A percentile compares a stretch with the other conserved stretches of the same genome.
phyloP scores from a whole-genome alignment of 1,139 yeast genomes.

The Meyerozyma sp. region DNA sequence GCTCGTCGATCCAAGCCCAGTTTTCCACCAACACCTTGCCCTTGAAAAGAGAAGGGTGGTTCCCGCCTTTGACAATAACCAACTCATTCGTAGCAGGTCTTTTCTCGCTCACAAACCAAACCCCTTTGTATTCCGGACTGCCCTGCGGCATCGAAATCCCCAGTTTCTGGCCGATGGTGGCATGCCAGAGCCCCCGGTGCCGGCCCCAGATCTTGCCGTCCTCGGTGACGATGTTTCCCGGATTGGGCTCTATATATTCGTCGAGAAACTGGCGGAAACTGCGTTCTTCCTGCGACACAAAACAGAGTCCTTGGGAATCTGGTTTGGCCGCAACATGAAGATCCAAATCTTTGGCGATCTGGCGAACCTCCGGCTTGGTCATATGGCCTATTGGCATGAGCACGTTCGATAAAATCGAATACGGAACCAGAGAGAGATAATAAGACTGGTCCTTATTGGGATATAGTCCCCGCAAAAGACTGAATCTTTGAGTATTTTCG shows the following conservation, averaged over 20 bases:
- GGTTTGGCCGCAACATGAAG: slow-evolving; percentile 72
- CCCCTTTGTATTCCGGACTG: slow-evolving; percentile 65
- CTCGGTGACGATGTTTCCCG: slow-evolving; percentile 72
- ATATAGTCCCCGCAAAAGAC: slow-evolving; percentile 57
- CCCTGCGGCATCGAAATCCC: slow-evolving; percentile 86
- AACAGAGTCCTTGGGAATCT: slow-evolving; percentile 93
- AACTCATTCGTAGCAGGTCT: slow-evolving; percentile 58
- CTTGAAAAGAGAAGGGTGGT: slow-evolving; percentile 54
- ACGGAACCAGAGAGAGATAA: slow-evolving; percentile 67
- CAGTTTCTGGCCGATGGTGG: slow-evolving; percentile 84
- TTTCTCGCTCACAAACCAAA: slow-evolving; percentile 85
- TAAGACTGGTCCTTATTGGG: slow-evolving; percentile 83
- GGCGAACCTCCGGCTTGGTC: slow-evolving; percentile 69
- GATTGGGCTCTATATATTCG: slow-evolving; percentile 66
- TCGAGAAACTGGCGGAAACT: slow-evolving; percentile 70
- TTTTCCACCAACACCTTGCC: slow-evolving; percentile 33
- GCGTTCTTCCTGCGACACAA: slow-evolving; percentile 71
- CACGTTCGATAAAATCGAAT: slow-evolving; percentile 39
- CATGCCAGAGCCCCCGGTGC: slow-evolving; percentile 88
- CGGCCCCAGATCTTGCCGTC: slow-evolving; percentile 74
- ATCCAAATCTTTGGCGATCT: slow-evolving; percentile 48
- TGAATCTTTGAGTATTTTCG: slow-evolving; percentile 24
- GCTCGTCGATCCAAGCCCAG: slow-evolving; percentile 47
- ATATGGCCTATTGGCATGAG: slow-evolving; percentile 78
- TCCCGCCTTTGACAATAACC: slow-evolving; percentile 71